Percentiles rank a stretch among this genome's conserved stretches.
Conservation (phyloP, 129 eudicot genomes). For the Artemisia argyi region DNA sequence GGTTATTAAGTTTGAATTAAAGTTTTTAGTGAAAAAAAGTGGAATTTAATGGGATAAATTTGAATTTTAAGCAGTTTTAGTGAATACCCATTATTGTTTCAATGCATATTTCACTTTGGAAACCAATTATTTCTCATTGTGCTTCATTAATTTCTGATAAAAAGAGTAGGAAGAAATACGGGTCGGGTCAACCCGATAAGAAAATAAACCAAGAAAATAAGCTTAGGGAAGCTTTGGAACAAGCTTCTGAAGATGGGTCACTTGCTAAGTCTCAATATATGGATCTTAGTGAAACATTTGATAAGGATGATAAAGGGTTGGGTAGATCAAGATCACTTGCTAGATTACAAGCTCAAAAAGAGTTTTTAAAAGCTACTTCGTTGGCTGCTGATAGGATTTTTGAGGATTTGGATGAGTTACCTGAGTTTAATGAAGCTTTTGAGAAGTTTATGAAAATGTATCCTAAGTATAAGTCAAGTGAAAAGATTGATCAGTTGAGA, state of each 20-base stretch:
- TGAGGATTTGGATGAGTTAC: conserved; percentile 33
- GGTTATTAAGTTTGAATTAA: conserved; percentile 32
- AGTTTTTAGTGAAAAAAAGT: conserved; percentile 20
- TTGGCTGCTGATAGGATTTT: conserved; percentile 40
- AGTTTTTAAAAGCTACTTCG: conserved; percentile 43
- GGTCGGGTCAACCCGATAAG: conserved; percentile 24
- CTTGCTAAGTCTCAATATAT: conserved; percentile 38
- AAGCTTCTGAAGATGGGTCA: conserved; percentile 48
- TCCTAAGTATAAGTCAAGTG: conserved; percentile 38
- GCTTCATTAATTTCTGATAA: conserved; percentile 36
- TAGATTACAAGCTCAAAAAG: conserved; percentile 43
- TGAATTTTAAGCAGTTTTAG: not conserved
- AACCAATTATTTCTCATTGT: conserved; percentile 47
- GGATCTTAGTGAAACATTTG: conserved; percentile 35
- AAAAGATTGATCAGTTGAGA: conserved; percentile 36
- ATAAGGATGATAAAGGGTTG: conserved; percentile 32
- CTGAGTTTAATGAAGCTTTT: conserved; percentile 39
- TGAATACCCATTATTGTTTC: conserved; percentile 12
- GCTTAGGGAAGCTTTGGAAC: conserved; percentile 44
- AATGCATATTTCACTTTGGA: conserved; percentile 51
- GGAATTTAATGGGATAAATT: conserved; percentile 23
- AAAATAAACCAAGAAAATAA: conserved; percentile 36
- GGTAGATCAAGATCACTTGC: conserved; percentile 53
- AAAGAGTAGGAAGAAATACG: conserved; percentile 39
- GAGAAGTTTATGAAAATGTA: conserved; percentile 41